Evolutionary conservation across 2,329 filamentous ascomycete species (phyloP).

Genomic region (Juglanconis sp.): DNA sequence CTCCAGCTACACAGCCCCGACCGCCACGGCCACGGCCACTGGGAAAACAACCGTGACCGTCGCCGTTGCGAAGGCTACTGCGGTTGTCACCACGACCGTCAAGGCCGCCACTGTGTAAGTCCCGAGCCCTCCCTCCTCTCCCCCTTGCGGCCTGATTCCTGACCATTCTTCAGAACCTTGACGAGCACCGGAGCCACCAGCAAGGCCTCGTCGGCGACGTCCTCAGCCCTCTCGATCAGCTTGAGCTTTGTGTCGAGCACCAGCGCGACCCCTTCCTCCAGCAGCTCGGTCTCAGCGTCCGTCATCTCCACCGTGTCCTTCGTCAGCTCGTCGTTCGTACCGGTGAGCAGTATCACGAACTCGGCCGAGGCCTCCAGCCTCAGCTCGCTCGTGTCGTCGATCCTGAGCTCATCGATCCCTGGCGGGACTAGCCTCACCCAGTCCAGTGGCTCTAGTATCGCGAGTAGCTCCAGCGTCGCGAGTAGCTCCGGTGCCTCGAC

Average conservation of each 20-base stretch:
- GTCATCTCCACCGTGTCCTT: conserved; percentile 1
- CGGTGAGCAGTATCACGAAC: conserved; percentile 7
- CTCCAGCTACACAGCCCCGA: neutral
- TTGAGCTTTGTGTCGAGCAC: conserved; percentile 1
- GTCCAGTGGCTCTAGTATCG: too few species aligned
- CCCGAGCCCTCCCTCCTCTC: too few species aligned
- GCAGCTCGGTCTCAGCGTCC: neutral
- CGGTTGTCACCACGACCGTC: neutral
- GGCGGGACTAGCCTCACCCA: too few species aligned
- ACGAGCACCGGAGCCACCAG: neutral
- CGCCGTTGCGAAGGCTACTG: conserved; percentile 1
- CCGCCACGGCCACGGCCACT: neutral
- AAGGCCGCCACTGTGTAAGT: conserved; percentile 1
- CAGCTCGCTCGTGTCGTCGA: neutral
- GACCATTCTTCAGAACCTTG: neutral
- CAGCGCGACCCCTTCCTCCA: neutral
- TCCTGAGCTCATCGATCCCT: neutral
- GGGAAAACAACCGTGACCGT: conserved; percentile 1
- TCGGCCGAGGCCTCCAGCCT: conserved; percentile 2
- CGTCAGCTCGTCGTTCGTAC: conserved; percentile 11
- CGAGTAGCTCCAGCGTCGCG: too few species aligned
- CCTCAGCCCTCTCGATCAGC: neutral
- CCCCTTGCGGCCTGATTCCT: neutral
- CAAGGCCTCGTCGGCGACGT: neutral
- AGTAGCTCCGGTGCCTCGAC: too few species aligned